A percentile compares a stretch with the other conserved stretches of the same genome.
Evolutionary conservation across 73 alveolate genomes (phyloP).

Genomic region (Symbiodinium natans): DNA sequence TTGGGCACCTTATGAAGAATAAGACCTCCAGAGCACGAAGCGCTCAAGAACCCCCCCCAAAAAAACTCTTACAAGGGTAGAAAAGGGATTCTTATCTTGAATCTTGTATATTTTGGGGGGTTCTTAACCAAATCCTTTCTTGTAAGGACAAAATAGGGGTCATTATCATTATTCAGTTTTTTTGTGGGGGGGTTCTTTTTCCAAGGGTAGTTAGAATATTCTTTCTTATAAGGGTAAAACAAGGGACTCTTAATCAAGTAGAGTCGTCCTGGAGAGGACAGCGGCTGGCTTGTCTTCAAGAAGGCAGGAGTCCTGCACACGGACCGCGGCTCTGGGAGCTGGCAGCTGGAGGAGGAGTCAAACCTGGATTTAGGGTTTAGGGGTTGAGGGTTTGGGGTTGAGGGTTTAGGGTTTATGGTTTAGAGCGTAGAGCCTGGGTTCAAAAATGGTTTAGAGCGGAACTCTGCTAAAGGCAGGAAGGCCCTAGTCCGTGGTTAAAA

Average conservation of each 20-base stretch:
- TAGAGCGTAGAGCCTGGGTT: background rate
- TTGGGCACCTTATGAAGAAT: too few relatives aligned
- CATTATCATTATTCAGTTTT: background rate
- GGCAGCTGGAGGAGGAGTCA: conserved; percentile 8
- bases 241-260: too few relatives aligned
- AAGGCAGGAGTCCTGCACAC: conserved; percentile 29
- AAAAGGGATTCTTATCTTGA: too few relatives aligned
- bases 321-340: conserved; percentile 31
- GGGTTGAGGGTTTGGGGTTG: background rate
- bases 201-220: background rate
- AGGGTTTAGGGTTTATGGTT: background rate
- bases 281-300: conserved; percentile 55
- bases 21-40: too few relatives aligned
- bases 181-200: background rate
- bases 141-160: background rate
- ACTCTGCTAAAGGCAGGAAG: background rate
- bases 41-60: too few relatives aligned
- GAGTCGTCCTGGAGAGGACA: background rate
- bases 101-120: background rate
- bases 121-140: background rate
- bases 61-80: too few relatives aligned
- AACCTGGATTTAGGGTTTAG: background rate
- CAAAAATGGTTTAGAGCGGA: background rate
- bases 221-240: too few relatives aligned
- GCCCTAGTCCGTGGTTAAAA: too few relatives aligned